Evolutionary conservation across 164 flowering plant genomes (phyloP), one percentile per base, ranked within the genome.

Genomic region (Pachysandra terminalis): DNA sequence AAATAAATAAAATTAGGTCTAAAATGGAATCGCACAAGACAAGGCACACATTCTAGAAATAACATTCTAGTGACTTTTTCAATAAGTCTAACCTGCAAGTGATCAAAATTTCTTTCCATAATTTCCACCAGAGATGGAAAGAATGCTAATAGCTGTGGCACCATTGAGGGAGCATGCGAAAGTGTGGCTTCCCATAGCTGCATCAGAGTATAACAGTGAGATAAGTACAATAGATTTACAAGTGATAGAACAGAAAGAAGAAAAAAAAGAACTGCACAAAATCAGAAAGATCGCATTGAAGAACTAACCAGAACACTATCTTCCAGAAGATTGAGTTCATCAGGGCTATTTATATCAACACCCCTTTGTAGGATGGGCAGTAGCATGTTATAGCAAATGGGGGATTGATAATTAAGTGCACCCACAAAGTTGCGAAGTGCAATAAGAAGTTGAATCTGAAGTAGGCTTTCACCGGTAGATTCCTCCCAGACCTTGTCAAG

Each of bases 181-280:
- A 95, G 77, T 51, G 96, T 83, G 61, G 88, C 86, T 78, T 95
- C 97, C 99, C 99, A 95, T 71, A 95, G 79, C 99, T 95, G 91
- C 83, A 84, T 2, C 51, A 68, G 24, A 49, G 48, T 37, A 61
- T 40, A 56, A 23, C n/a, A 56, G 48, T 69, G 15, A 32, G 19
- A 59, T 28, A 41, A 63, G 26, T 32, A 28, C 32, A 23, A 56
- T 55, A 35, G 9, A 35, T 19, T 49, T 19, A 12, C 22, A 53
- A n/a, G 48, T 40, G 19, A 48, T 32, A 26, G 10, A 65, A 65
- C 3, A 26, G 1, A 17, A 45, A 9, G 5, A 51, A 35, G 53
- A 23, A 64, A 19, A 68, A 9, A 48, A 51, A 16, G 22, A 15
- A 60, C n/a, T n/a, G n/a, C n/a, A 48, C 17, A 9, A 56, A 63